These are phyloP conservation scores for Mucor irregularis DNA, from an alignment of 371 early-diverging fungal genomes.

Conservation along the genomic window DNA sequence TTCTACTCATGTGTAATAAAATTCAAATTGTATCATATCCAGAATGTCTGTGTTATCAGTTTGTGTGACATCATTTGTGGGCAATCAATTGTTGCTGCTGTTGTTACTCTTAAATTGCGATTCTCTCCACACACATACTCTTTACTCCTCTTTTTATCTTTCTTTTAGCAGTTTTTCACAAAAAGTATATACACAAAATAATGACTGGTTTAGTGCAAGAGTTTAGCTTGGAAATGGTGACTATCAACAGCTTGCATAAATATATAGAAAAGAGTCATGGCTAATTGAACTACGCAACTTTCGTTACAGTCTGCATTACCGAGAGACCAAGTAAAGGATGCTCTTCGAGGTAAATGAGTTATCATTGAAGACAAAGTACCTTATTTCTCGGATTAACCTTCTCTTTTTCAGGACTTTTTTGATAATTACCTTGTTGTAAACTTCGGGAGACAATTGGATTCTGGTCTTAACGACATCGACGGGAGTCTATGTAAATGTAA, in stretches of 20 bases:
- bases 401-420: constrained; percentile 58
- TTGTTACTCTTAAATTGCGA: not conserved
- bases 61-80: constrained; percentile 11
- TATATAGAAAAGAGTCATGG: too few relatives aligned
- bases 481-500: constrained; percentile 33
- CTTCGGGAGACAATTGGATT: constrained; percentile 65
- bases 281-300: not conserved
- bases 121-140: not conserved
- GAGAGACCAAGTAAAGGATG: constrained; percentile 61
- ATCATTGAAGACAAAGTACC: not conserved
- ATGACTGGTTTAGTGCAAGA: constrained; percentile 18
- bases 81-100: too few relatives aligned
- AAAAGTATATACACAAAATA: not conserved
- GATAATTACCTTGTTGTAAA: constrained; percentile 71
- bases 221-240: constrained; percentile 22
- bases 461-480: constrained; percentile 70
- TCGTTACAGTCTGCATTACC: constrained; percentile 42
- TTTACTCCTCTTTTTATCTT: not conserved
- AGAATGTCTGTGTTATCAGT: not conserved
- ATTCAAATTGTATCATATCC: too few relatives aligned
- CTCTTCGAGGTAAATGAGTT: constrained; percentile 56
- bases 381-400: not conserved
- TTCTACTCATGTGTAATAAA: not conserved
- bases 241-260: too few relatives aligned
- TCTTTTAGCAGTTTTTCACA: not conserved